phyloP scores from a whole-genome alignment of 306 rosid genomes.

The Luffa aegyptiaca region DNA sequence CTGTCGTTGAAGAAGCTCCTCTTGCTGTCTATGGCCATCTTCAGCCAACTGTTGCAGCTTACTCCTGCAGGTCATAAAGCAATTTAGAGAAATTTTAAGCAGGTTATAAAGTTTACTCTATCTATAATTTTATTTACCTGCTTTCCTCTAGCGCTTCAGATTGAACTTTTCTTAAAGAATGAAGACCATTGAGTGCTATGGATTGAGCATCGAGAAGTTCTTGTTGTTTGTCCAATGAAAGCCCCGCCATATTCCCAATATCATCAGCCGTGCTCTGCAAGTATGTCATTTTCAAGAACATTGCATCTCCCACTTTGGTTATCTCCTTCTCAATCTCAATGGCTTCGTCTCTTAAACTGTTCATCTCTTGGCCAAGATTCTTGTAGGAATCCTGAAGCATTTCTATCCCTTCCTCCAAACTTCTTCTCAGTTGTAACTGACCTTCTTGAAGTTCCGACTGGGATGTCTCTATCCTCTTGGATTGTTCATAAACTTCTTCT shows the following conservation, averaged over 20 bases:
- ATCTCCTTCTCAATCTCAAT: constrained; percentile 50
- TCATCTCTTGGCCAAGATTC: constrained; percentile 46
- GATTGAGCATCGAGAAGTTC: constrained; percentile 66
- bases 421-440: constrained; percentile 48
- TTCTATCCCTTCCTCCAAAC: constrained; percentile 43
- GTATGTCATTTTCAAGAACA: constrained; percentile 43
- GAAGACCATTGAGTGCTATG: constrained; percentile 44
- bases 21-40: constrained; percentile 54
- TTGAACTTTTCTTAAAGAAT: constrained; percentile 46
- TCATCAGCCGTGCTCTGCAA: constrained; percentile 63
- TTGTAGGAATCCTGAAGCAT: constrained; percentile 46
- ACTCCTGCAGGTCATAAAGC: constrained; percentile 24
- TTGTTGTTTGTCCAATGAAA: constrained; percentile 68
- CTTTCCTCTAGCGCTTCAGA: constrained; percentile 68
- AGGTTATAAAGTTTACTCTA: background rate
- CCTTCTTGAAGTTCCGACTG: constrained; percentile 52
- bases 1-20: constrained; percentile 54
- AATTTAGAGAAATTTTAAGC: background rate
- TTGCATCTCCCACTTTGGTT: constrained; percentile 44
- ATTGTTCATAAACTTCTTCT: constrained; percentile 46
- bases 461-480: constrained; percentile 40
- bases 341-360: constrained; percentile 43
- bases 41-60: constrained; percentile 42
- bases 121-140: constrained; percentile 33
- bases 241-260: constrained; percentile 56